Evolutionary conservation across 805 yeast species (phyloP).

Genomic region (Candida palmyrensis): DNA sequence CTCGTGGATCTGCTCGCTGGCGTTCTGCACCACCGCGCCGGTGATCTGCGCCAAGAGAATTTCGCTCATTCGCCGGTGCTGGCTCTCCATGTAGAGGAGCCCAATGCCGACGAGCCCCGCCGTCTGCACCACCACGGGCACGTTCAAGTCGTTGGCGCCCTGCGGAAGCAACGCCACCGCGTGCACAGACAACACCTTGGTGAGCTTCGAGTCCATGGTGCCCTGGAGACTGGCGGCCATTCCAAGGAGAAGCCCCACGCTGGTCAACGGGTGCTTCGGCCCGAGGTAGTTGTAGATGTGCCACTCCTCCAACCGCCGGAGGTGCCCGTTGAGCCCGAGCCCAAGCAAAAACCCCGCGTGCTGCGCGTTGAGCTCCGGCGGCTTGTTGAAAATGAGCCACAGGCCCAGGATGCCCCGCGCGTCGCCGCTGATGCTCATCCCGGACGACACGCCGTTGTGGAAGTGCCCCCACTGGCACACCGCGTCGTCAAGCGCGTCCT

Average conservation of each 20-base stretch:
- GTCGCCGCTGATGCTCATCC: constrained; percentile 65
- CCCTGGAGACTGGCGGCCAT: constrained; percentile 87
- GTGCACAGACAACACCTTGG: constrained; percentile 90
- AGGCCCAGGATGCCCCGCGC: constrained; percentile 75
- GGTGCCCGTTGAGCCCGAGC: constrained; percentile 85
- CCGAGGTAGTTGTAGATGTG: constrained; percentile 90
- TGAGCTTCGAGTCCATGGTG: constrained; percentile 77
- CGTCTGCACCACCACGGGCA: constrained; percentile 75
- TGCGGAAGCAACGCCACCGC: constrained; percentile 85
- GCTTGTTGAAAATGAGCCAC: constrained; percentile 88
- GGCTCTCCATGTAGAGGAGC: constrained; percentile 67
- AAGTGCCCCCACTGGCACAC: constrained; percentile 78
- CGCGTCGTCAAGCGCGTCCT: constrained; percentile 44
- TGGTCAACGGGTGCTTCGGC: constrained; percentile 78
- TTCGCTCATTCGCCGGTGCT: constrained; percentile 83
- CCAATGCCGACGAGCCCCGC: constrained; percentile 94
- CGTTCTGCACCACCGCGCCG: constrained; percentile 49
- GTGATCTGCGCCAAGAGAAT: constrained; percentile 66
- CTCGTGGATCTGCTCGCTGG: constrained; percentile 58
- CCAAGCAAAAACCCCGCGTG: constrained; percentile 96
- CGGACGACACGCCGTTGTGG: constrained; percentile 89
- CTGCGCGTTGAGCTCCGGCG: constrained; percentile 62
- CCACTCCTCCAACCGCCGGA: constrained; percentile 86
- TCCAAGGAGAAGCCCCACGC: constrained; percentile 84
- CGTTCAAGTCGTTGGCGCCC: constrained; percentile 87